Percentiles rank a stretch among this genome's conserved stretches.
phyloP scores from a whole-genome alignment of 495 filamentous ascomycete genomes.

The Penicillium samsonianum region DNA sequence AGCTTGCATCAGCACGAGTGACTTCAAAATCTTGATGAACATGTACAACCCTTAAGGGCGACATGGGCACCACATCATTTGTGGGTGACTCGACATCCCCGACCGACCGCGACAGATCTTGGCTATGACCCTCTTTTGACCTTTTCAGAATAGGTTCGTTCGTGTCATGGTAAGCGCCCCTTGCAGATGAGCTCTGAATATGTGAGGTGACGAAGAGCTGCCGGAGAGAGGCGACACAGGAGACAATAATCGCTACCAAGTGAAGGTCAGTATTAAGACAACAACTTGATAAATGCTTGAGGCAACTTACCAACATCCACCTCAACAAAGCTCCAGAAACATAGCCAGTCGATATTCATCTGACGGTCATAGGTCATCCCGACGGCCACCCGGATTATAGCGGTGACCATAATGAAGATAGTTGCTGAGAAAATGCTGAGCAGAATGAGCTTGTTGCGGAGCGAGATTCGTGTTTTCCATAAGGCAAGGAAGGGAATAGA shows the following conservation, averaged over 20 bases:
- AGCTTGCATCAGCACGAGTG: background rate
- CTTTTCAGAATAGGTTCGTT: background rate
- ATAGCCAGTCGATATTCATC: constrained; percentile 29
- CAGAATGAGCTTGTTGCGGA: constrained; percentile 24
- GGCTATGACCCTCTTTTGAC: background rate
- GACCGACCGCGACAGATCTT: background rate
- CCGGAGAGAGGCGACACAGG: constrained; percentile 15
- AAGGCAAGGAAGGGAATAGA: constrained; percentile 20
- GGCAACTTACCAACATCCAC: constrained; percentile 21
- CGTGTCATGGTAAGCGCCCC: constrained; percentile 1
- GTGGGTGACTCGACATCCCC: constrained; percentile 1
- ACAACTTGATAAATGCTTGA: background rate
- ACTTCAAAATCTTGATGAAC: constrained; percentile 18
- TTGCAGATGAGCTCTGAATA: background rate
- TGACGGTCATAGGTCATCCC: constrained; percentile 15
- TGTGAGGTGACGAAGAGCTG: constrained; percentile 17
- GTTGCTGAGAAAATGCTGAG: constrained; percentile 29
- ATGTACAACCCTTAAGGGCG: constrained; percentile 11
- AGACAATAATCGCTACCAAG: constrained; percentile 16
- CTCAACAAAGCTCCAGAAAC: constrained; percentile 33
- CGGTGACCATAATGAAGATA: constrained; percentile 25
- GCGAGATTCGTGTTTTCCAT: constrained; percentile 25
- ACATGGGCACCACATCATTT: constrained; percentile 2
- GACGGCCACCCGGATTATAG: constrained; percentile 27
- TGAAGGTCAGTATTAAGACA: background rate